Percentiles rank a stretch among this genome's conserved stretches.
Conservation (phyloP, 116 monocot genomes). For the Zostera marina region DNA sequence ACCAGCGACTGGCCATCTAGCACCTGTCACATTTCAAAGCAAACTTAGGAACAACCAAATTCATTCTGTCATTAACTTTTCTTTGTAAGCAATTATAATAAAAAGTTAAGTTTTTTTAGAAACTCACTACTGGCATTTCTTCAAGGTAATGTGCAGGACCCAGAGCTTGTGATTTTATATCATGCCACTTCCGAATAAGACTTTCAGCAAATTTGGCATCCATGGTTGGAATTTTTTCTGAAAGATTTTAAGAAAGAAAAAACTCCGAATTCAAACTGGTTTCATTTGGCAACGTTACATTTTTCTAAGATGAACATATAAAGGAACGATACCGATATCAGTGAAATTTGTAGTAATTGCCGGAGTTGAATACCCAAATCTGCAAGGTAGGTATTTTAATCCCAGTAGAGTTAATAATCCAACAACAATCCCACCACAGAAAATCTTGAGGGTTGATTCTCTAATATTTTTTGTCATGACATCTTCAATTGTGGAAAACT, state of each 20-base stretch:
- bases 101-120: neutral
- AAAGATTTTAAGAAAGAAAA: slow-evolving; percentile 1
- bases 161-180: slow-evolving; percentile 60
- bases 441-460: slow-evolving; percentile 39
- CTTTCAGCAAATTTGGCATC: slow-evolving; percentile 64
- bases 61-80: neutral
- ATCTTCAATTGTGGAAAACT: slow-evolving; percentile 16
- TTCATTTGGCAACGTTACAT: too few species aligned
- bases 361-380: slow-evolving; percentile 16
- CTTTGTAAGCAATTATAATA: neutral
- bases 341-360: slow-evolving; percentile 21
- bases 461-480: slow-evolving; percentile 22
- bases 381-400: slow-evolving; percentile 42
- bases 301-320: too few species aligned
- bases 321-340: slow-evolving; percentile 11
- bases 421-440: slow-evolving; percentile 43
- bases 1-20: slow-evolving; percentile 74
- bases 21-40: slow-evolving; percentile 21
- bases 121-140: slow-evolving; percentile 42
- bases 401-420: slow-evolving; percentile 36
- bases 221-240: slow-evolving; percentile 43
- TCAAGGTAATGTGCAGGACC: slow-evolving; percentile 47
- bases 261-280: too few species aligned
- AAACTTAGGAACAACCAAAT: neutral
- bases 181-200: slow-evolving; percentile 77